Evolutionary conservation across 73 alveolate genomes (phyloP).

Genomic region (Tetrahymena malaccensis): DNA sequence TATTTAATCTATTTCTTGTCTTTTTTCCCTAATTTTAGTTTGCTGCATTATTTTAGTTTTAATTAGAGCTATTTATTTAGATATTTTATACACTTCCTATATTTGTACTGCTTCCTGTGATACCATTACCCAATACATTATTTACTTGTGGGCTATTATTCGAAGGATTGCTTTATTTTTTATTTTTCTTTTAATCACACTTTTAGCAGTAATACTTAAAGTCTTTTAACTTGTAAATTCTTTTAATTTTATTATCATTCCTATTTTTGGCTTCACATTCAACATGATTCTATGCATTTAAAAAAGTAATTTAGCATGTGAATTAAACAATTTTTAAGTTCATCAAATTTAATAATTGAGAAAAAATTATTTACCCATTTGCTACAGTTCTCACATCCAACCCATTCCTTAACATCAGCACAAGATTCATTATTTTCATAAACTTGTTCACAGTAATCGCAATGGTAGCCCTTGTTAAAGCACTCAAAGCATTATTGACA

Average conservation of each 20-base stretch:
- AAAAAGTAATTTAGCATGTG: background rate
- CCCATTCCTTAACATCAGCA: background rate
- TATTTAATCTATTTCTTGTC: background rate
- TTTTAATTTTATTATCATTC: background rate
- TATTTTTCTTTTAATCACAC: background rate
- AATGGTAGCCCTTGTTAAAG: background rate
- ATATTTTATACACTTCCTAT: background rate
- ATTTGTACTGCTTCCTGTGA: background rate
- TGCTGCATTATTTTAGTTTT: background rate
- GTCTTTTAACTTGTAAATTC: background rate
- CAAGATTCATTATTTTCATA: background rate
- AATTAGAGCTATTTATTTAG: background rate
- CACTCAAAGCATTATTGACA: background rate
- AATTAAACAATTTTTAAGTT: background rate
- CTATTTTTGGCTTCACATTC: background rate
- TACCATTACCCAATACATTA: background rate
- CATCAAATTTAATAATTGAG: background rate
- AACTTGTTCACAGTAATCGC: background rate
- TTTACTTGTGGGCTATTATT: background rate
- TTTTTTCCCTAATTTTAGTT: background rate
- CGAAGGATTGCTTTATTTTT: background rate
- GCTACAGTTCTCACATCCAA: background rate
- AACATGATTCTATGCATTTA: background rate
- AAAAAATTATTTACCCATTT: background rate
- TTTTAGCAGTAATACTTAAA: background rate